Base-by-base conservation (phyloP, 768 basidiomycete species). In the Coprinopsis cinerea region DNA sequence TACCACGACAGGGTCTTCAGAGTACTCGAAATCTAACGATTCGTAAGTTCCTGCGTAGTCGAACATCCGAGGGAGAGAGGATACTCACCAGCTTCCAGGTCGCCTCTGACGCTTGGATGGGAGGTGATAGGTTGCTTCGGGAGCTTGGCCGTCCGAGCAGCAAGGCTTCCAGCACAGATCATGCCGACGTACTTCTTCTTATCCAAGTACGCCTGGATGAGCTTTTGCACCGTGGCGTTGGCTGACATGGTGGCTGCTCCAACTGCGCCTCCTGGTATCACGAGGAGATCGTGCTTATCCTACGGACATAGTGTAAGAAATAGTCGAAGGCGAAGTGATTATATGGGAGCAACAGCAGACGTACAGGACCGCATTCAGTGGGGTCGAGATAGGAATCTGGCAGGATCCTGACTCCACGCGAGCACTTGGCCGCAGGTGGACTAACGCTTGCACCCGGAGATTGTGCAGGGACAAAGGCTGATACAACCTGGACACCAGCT, bases 161-260 rank as follows among this genome's bases (percentile, higher is more conserved):
- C 76, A 28, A 89, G 69, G 41, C 81, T 81, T n/a, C 87, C 87
- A 44, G 89, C 89, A 58, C 89, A 92, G 40, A 91, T 88, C 88
- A 91, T 89, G 1, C 81, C 89, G 22, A 92, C 83, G 23, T 76
- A 58, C 59, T 83, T 86, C 13, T 69, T 72, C 22, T 67, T 55
- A 20, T 71, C 61, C 39, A 86, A 60, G 57, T 80, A 90, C 18
- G 71, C 64, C 48, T 73, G 69, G 11, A 91, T 75, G 9, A 89
- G 71, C 0, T 72, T 67, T 59, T 90, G 85, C 1, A 91, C 84
- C 1, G 64, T 67, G 17, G 66, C 57, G 46, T 73, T 80, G 25
- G 69, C 68, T 0, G 88, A 79, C 36, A 92, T 79, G 0, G 82
- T 85, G 44, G 85, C 79, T 0, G 89, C 86, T 10, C 89, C 89